These are phyloP conservation scores for Calamus simplicifolius DNA, from an alignment of 176 grass and related monocot species.

Conservation along the genomic window DNA sequence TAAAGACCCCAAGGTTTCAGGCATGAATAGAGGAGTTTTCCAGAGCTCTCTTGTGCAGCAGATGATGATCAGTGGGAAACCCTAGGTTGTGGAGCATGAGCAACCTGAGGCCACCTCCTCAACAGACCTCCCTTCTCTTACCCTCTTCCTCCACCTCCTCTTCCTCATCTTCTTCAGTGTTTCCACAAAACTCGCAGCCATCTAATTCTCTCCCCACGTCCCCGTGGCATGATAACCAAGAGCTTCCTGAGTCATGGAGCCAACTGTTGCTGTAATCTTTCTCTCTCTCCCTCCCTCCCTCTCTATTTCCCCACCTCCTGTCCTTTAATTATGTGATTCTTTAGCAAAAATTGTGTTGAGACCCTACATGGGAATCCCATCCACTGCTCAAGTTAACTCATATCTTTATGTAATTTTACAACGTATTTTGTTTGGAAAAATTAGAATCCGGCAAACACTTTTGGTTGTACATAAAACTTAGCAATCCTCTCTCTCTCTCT, in stretches of 20 bases:
- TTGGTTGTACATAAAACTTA: no score
- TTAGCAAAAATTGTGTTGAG: no score
- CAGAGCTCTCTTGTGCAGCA: conserved; percentile 66
- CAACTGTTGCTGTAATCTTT: conserved; percentile 62
- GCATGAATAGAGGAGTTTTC: conserved; percentile 52
- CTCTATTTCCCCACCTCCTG: not conserved
- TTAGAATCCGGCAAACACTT: no score
- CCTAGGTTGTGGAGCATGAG: conserved; percentile 22
- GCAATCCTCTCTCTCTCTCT: no score
- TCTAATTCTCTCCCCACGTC: not conserved
- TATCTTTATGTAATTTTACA: no score
- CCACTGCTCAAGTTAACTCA: no score
- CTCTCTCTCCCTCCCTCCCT: not conserved
- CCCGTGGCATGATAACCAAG: conserved; percentile 32
- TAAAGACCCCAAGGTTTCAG: not conserved
- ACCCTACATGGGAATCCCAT: no score
- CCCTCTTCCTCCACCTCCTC: conserved; percentile 41
- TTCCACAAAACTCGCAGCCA: conserved; percentile 19
- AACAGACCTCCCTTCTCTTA: conserved; percentile 37
- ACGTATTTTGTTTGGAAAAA: no score
- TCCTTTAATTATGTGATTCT: no score
- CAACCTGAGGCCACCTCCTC: conserved; percentile 34
- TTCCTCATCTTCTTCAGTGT: conserved; percentile 50
- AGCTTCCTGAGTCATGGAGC: conserved; percentile 62
- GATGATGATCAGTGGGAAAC: conserved; percentile 38